Base-by-base conservation (phyloP, 495 filamentous ascomycete genomes). In the Neurospora tetraspora region DNA sequence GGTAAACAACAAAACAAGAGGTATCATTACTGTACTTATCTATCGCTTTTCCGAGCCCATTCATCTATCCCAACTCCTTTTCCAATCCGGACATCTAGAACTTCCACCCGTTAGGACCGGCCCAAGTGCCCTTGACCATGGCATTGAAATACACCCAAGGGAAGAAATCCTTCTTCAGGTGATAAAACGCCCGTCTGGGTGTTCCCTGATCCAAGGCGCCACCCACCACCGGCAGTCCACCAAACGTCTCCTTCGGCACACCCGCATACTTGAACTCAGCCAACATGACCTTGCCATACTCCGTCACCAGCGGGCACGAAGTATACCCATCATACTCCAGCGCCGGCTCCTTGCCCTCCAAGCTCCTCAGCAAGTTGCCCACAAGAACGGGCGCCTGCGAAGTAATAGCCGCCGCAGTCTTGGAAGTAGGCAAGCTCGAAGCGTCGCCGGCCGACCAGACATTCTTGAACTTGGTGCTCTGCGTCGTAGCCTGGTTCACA, bases 181-280 rank as follows among this genome's bases (percentile, higher is more conserved):
- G 81, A 69, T 90, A 92, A 78, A 88, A 92, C 11, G 83, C 75
- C 10, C 85, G 80, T 6, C 86, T 83, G 0, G 90, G 89, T 16
- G 73, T 77, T 14, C 81, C 84, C 81, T 91, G 89, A 75, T 89
- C 87, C 59, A 87, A 83, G 8, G 88, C 89, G 23, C 91, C 80
- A 79, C 80, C 83, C 18, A 80, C 74, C 3, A 65, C 31, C 5
- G 53, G 53, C 6, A 65, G 3, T 18, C 53, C 53, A 23, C 78
- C 83, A 74, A 92, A 92, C 0, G 90, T 91, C 85, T 92, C 90
- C 82, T 91, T 90, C 5, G 90, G 90, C 74, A 83, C 85, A 12
- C 88, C 89, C n/a, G 86, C 90, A 72, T 92, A 92, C 85, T 89
- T 91, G 83, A 92, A 92, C 82, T 92, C 90, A 18, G 88, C 89